Evolutionary conservation across 352 stramenopile species (phyloP), one percentile per base, ranked within the genome.

Genomic region (Phytophthora pinifolia): DNA sequence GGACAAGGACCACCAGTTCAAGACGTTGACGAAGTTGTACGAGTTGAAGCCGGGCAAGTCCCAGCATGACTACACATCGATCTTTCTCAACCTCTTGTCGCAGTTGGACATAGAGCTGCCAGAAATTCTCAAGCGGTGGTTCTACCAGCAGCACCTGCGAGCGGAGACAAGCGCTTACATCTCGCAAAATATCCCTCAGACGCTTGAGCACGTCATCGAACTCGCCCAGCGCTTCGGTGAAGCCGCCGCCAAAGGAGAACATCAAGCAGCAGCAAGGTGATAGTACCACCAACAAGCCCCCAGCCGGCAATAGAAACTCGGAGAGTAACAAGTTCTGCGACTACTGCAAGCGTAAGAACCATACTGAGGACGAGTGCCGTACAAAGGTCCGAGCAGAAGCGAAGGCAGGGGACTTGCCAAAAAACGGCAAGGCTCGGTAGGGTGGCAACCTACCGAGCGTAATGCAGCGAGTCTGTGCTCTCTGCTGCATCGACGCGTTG

Each of bases 291-390:
- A 36, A 33, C 10, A 38, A 33, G 36, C 13, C 2, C 9, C 6
- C 43, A 44, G 14, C 14, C 12, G n/a, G 34, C 52, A 34, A 22
- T 22, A 22, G 20, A 50, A 18, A 36, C 46, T 6, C 22, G 46
- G 44, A 18, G 13, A 37, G 34, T 36, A 9, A 15, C 14, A n/a
- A 43, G 30, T 18, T 42, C 29, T 54, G 53, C 30, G 8, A 7
- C 1, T 54, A 61, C 5, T 55, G 43, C 53, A 49, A 61, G 20
- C 47, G 36, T 6, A 54, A 39, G 32, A 55, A 45, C 22, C 44
- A 62, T 45, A 62, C 44, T 2, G 36, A 62, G 8, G 44, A 62
- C 18, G 44, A 33, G 17, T 62, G 30, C 54, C 45, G 9, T n/a
- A 50, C 35, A 25, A 55, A 55, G 33, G 54, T 6, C 12, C 25